Conservation (phyloP, 2,329 filamentous ascomycete species). For the Aspergillus quadricinctus region DNA sequence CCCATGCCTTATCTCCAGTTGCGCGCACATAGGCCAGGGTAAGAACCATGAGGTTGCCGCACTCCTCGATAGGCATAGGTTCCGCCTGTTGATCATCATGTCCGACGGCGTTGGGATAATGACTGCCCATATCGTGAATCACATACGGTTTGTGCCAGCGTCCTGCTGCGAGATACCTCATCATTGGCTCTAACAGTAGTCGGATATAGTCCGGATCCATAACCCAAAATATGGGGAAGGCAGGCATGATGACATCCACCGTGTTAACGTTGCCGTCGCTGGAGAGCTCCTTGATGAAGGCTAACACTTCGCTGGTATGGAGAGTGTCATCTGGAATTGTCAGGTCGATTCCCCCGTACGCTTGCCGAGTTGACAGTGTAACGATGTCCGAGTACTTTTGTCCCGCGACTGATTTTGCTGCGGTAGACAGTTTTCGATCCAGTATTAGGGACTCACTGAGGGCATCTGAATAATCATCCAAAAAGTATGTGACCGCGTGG, state of each 20-base stretch:
- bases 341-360: slow-evolving; percentile 40
- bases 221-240: slow-evolving; percentile 42
- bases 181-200: slow-evolving; percentile 42
- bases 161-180: slow-evolving; percentile 39
- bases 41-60: slow-evolving; percentile 38
- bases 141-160: slow-evolving; percentile 36
- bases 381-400: slow-evolving; percentile 41
- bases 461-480: slow-evolving; percentile 39
- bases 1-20: slow-evolving; percentile 37
- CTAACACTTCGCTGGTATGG: slow-evolving; percentile 27
- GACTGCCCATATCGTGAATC: slow-evolving; percentile 41
- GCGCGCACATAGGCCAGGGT: slow-evolving; percentile 36
- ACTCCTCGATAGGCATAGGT: slow-evolving; percentile 42
- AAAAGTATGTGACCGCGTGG: slow-evolving; percentile 35
- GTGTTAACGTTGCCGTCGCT: slow-evolving; percentile 44
- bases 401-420: slow-evolving; percentile 29
- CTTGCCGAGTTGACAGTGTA: slow-evolving; percentile 38
- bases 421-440: slow-evolving; percentile 26
- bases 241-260: slow-evolving; percentile 41
- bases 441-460: slow-evolving; percentile 30
- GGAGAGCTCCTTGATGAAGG: slow-evolving; percentile 43
- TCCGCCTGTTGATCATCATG: slow-evolving; percentile 38
- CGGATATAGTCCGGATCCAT: slow-evolving; percentile 42
- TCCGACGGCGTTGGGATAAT: slow-evolving; percentile 40
- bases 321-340: slow-evolving; percentile 34